These are phyloP conservation scores for Neltuma alba DNA, from an alignment of 306 rosid species.

Conservation along the genomic window DNA sequence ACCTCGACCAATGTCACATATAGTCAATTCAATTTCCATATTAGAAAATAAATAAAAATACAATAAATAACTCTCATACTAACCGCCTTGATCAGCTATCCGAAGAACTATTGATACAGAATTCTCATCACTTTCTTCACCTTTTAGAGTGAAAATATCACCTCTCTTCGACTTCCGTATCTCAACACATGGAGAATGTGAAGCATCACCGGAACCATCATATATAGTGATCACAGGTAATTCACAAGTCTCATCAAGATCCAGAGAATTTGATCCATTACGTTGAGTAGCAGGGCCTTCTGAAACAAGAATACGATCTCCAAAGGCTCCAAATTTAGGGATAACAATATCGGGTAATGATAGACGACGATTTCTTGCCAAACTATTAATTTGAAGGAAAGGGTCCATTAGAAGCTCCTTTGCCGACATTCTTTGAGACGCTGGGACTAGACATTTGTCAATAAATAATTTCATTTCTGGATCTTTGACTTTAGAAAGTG, in stretches of 20 bases:
- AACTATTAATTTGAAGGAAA: conserved; percentile 41
- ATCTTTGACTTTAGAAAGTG: conserved; percentile 42
- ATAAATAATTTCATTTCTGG: conserved; percentile 43
- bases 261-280: conserved; percentile 26
- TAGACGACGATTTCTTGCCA: conserved; percentile 31
- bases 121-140: conserved; percentile 42
- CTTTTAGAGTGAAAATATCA: conserved; percentile 48
- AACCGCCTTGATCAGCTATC: conserved; percentile 48
- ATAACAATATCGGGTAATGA: conserved; percentile 55
- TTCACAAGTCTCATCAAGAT: conserved; percentile 35
- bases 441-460: conserved; percentile 52
- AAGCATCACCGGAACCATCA: conserved; percentile 23
- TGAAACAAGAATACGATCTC: conserved; percentile 53
- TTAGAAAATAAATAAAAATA: not conserved
- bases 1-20: not conserved
- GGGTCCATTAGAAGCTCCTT: conserved; percentile 46
- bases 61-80: conserved; percentile 17
- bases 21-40: not conserved
- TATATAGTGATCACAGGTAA: conserved; percentile 40
- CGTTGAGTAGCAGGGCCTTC: conserved; percentile 54
- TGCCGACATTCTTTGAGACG: conserved; percentile 47
- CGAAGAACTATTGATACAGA: conserved; percentile 52
- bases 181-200: conserved; percentile 36
- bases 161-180: conserved; percentile 41
- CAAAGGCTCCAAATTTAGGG: conserved; percentile 56